Percentiles rank a stretch among this genome's conserved stretches.
Evolutionary conservation across 257 asterid genomes (phyloP).

Genomic region (Rauvolfia tetraphylla): DNA sequence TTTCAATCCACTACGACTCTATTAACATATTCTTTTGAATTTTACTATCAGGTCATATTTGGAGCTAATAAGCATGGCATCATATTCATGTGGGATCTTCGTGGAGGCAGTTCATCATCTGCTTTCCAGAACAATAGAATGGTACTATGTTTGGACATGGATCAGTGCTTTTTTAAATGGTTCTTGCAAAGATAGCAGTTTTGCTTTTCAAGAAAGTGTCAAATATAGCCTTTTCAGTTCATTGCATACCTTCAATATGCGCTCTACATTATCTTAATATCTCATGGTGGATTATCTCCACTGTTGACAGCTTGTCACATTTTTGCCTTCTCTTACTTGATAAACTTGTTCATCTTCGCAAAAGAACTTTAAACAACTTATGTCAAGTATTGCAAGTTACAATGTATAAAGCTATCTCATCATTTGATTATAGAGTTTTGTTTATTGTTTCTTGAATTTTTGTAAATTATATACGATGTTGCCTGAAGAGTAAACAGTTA

Average conservation of each 20-base stretch:
- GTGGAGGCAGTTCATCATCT: conserved; percentile 73
- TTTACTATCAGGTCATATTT: conserved; percentile 57
- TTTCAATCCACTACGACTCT: background rate
- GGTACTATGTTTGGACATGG: conserved; percentile 37
- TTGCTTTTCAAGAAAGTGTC: background rate
- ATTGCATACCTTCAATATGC: background rate
- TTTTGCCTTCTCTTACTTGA: background rate
- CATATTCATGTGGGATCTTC: conserved; percentile 83
- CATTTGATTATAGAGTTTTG: background rate
- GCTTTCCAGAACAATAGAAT: conserved; percentile 67
- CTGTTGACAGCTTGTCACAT: conserved; percentile 1
- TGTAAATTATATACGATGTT: background rate
- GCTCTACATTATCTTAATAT: background rate
- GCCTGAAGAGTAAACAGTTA: background rate
- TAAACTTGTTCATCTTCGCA: background rate
- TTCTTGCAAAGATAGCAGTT: background rate
- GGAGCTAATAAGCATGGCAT: conserved; percentile 85
- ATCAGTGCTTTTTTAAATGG: background rate
- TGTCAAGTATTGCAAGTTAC: background rate
- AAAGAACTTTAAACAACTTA: background rate
- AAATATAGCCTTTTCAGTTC: background rate
- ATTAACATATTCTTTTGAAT: background rate
- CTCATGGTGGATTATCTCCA: background rate
- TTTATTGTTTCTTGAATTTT: background rate
- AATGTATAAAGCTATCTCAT: background rate